A percentile compares a stretch with the other conserved stretches of the same genome.
phyloP scores from a whole-genome alignment of 371 early-diverging fungal species.

The Quaeritorhiza haematococci region DNA sequence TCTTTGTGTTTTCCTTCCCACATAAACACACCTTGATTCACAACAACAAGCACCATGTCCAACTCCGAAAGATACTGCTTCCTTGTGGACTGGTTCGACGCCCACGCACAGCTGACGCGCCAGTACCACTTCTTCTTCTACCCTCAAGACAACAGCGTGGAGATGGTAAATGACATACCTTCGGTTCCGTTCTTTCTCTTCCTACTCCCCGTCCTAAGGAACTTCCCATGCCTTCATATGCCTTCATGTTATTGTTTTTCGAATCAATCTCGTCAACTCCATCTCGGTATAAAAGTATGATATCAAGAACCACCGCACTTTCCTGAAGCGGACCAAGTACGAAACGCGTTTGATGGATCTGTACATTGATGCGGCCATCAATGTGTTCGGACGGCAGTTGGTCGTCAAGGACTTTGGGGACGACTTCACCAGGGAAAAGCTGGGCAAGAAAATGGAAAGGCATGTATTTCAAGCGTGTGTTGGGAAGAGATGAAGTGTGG shows the following conservation, averaged over 20 bases:
- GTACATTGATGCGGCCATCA: conserved; percentile 41
- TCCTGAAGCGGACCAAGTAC: conserved; percentile 39
- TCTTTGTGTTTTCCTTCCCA: too few species aligned
- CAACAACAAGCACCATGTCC: too few species aligned
- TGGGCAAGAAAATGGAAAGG: conserved; percentile 34
- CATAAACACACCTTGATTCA: too few species aligned
- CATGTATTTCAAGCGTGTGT: too few species aligned
- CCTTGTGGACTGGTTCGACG: conserved; percentile 40
- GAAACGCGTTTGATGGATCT: conserved; percentile 23
- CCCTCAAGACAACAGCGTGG: conserved; percentile 37
- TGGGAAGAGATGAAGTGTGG: too few species aligned
- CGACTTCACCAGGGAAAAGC: conserved; percentile 29
- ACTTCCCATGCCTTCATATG: neutral
- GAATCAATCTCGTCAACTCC: neutral
- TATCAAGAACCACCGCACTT: conserved; percentile 40
- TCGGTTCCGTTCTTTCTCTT: neutral
- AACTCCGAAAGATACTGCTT: conserved; percentile 18
- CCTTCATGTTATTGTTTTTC: neutral
- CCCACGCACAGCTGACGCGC: conserved; percentile 39
- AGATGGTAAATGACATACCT: conserved; percentile 33
- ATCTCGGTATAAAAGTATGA: conserved; percentile 38
- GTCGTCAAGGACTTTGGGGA: conserved; percentile 40
- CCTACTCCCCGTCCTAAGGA: neutral
- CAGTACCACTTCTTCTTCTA: conserved; percentile 45
- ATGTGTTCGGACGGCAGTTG: conserved; percentile 38